phyloP scores from a whole-genome alignment of 2,329 filamentous ascomycete genomes.

The Neophaeococcomyces aloes region DNA sequence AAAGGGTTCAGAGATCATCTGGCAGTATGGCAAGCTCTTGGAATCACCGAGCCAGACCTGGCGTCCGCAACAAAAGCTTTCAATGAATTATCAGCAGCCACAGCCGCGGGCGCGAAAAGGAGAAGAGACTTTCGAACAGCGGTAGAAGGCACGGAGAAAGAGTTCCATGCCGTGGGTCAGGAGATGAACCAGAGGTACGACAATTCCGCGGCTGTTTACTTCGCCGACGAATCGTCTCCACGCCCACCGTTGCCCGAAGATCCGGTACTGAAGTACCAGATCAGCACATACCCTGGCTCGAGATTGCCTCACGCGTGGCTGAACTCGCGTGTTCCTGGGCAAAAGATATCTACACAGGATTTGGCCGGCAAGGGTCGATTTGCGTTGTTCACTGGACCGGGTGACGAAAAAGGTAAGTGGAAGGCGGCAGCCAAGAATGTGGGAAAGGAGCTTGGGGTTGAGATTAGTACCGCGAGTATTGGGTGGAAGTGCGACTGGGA shows the following conservation, averaged over 20 bases:
- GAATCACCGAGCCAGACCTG: conserved; percentile 31
- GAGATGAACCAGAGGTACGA: conserved; percentile 51
- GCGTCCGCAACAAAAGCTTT: conserved; percentile 32
- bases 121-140: conserved; percentile 33
- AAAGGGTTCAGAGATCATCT: conserved; percentile 45
- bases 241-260: conserved; percentile 28
- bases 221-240: conserved; percentile 31
- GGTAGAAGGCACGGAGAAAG: conserved; percentile 36
- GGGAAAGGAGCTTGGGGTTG: conserved; percentile 32
- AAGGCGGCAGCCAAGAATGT: conserved; percentile 38
- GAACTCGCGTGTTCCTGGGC: conserved; percentile 37
- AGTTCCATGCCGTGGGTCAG: conserved; percentile 47
- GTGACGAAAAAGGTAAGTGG: conserved; percentile 40
- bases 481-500: conserved; percentile 51
- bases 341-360: conserved; percentile 47
- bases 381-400: conserved; percentile 44
- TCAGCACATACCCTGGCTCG: conserved; percentile 48
- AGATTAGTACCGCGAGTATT: conserved; percentile 42
- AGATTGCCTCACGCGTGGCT: conserved; percentile 56
- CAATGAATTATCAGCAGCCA: conserved; percentile 33
- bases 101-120: conserved; percentile 29
- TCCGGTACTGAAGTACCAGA: conserved; percentile 33
- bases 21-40: conserved; percentile 38
- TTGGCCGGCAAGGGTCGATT: conserved; percentile 48
- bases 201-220: conserved; percentile 35